These are phyloP conservation scores for Hypoxylon sp. DNA, from an alignment of 2,329 filamentous ascomycete species.

Conservation along the genomic window DNA sequence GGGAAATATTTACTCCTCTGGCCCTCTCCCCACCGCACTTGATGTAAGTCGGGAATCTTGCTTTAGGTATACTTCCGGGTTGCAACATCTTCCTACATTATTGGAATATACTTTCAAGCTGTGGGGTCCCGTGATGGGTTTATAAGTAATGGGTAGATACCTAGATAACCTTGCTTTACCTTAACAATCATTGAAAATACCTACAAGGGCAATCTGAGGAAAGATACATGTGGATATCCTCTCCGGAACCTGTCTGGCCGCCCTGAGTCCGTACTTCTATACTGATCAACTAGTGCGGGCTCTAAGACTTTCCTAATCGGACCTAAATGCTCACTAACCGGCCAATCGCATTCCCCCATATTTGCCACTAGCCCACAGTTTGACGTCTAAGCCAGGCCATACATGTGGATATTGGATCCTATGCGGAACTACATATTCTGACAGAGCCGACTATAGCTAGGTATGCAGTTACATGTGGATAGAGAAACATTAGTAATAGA, in stretches of 20 bases:
- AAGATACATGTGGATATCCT: background rate
- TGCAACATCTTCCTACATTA: background rate
- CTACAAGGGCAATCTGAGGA: background rate
- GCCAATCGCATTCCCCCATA: slow-evolving; percentile 17
- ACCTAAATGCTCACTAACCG: slow-evolving; percentile 15
- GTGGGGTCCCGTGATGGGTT: background rate
- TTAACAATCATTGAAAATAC: background rate
- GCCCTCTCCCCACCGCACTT: background rate
- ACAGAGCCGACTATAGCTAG: background rate
- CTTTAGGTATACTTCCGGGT: background rate
- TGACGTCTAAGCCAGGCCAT: background rate
- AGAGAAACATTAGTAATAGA: background rate
- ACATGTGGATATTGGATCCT: slow-evolving; percentile 1
- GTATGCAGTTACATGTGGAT: background rate
- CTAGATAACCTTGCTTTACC: background rate
- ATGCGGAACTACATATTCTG: slow-evolving; percentile 2
- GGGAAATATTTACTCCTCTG: slow-evolving; percentile 20
- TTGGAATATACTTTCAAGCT: background rate
- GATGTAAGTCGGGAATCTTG: background rate
- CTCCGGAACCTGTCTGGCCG: background rate
- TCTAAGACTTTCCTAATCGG: slow-evolving; percentile 41
- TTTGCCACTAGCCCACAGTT: background rate
- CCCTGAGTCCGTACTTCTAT: background rate
- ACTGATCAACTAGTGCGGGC: slow-evolving; percentile 9
- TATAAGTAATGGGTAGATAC: background rate